phyloP scores from a whole-genome alignment of 768 basidiomycete species.

The Nidularia pulvinata region DNA sequence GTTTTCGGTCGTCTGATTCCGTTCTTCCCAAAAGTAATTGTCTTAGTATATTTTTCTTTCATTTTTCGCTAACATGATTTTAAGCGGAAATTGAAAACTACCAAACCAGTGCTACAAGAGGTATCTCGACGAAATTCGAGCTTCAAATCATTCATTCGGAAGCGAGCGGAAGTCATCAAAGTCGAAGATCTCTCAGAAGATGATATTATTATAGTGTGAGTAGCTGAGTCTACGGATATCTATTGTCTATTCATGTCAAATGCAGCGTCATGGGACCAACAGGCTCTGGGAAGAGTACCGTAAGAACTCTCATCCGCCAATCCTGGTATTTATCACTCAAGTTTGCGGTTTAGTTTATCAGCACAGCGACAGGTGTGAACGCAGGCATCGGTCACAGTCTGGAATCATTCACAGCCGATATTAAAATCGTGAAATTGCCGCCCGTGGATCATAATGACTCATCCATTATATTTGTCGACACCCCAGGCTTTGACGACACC shows the following conservation, averaged over 20 bases:
- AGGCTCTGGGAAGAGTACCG: conserved; percentile 19
- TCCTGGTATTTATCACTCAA: background rate
- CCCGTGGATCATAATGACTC: conserved; percentile 4
- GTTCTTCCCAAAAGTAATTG: no score
- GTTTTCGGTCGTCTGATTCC: no score
- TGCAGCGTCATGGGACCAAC: conserved; percentile 20
- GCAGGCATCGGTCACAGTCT: conserved; percentile 16
- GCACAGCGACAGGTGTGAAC: conserved; percentile 11
- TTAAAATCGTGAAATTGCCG: conserved; percentile 11
- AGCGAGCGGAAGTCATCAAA: no score
- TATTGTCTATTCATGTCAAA: background rate
- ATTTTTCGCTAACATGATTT: no score
- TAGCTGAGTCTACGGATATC: background rate
- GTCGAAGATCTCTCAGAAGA: background rate
- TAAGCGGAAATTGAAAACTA: no score
- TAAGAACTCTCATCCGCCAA: conserved; percentile 2
- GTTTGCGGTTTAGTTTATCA: conserved; percentile 16
- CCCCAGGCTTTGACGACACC: conserved; percentile 26
- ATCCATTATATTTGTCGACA: conserved; percentile 23
- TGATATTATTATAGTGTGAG: conserved; percentile 14
- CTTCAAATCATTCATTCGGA: no score
- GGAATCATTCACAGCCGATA: conserved; percentile 16
- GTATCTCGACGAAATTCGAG: no score
- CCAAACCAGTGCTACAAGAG: no score
- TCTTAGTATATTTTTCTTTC: no score